Conservation (phyloP, 176 grass and related monocot species). For the Musa itinerans region DNA sequence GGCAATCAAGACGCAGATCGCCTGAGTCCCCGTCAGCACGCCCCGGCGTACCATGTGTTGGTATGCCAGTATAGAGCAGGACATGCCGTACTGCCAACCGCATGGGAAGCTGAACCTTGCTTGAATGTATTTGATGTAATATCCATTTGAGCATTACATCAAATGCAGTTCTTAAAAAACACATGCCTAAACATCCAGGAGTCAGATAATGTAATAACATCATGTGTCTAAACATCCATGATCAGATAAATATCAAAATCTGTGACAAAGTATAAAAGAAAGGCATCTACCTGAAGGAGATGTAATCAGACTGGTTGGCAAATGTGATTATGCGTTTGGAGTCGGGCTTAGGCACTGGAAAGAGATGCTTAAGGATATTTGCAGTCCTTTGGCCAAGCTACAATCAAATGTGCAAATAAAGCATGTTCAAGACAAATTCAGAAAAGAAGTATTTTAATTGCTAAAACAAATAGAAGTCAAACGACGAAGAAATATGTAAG, state of each 20-base stretch:
- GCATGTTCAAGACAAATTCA: not conserved
- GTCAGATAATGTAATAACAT: not conserved
- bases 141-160: not conserved
- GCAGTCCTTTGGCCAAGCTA: constrained; percentile 69
- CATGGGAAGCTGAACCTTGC: too few relatives aligned
- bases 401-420: constrained; percentile 21
- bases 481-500: not conserved
- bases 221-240: not conserved
- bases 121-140: not conserved
- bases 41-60: too few relatives aligned
- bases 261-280: constrained; percentile 5
- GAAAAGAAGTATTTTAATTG: constrained; percentile 3
- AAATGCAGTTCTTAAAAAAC: not conserved
- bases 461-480: constrained; percentile 1
- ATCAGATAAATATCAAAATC: constrained; percentile 7
- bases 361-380: constrained; percentile 88
- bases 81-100: too few relatives aligned
- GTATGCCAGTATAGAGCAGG: too few relatives aligned
- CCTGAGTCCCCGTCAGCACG: too few relatives aligned
- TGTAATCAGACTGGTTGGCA: constrained; percentile 65
- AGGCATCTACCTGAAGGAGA: constrained; percentile 71
- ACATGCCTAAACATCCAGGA: not conserved
- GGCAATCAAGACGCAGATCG: too few relatives aligned
- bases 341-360: constrained; percentile 75
- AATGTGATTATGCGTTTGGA: constrained; percentile 73